Evolutionary conservation across 2,329 filamentous ascomycete genomes (phyloP).

Genomic region (Ceratocystiopsis minuta): DNA sequence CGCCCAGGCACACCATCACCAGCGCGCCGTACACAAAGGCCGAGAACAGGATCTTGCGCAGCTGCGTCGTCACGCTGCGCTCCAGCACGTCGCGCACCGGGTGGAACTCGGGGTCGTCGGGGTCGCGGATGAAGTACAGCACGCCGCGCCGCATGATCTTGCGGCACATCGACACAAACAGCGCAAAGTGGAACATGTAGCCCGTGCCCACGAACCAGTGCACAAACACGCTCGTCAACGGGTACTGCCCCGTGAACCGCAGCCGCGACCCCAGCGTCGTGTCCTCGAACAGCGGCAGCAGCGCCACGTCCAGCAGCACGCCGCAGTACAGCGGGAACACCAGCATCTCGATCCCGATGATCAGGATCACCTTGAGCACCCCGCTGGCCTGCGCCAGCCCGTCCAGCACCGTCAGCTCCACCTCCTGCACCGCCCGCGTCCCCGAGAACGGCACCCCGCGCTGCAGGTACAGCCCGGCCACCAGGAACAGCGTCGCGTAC

Average conservation of each 20-base stretch:
- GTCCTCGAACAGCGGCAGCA: constrained; percentile 74
- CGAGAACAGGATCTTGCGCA: constrained; percentile 91
- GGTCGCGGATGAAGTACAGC: constrained; percentile 93
- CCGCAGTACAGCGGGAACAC: constrained; percentile 93
- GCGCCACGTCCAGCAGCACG: constrained; percentile 68
- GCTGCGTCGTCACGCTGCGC: constrained; percentile 75
- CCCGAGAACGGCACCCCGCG: constrained; percentile 51
- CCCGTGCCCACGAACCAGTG: constrained; percentile 98
- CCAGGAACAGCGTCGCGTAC: constrained; percentile 57
- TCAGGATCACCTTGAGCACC: constrained; percentile 92
- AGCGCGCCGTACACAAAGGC: constrained; percentile 88
- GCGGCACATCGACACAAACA: constrained; percentile 97
- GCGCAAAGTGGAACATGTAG: constrained; percentile 98
- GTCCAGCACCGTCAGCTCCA: constrained; percentile 67
- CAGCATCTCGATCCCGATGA: constrained; percentile 98
- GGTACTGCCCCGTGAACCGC: constrained; percentile 59
- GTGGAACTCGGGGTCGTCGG: constrained; percentile 95
- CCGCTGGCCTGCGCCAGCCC: constrained; percentile 82
- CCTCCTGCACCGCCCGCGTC: constrained; percentile 35
- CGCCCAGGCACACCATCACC: constrained; percentile 82
- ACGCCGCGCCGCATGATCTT: constrained; percentile 94
- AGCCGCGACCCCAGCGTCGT: constrained; percentile 62
- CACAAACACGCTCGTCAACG: constrained; percentile 82
- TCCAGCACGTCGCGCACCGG: constrained; percentile 93
- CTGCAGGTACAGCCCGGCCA: constrained; percentile 65